Evolutionary conservation across 257 asterid species (phyloP), one percentile per base, ranked within the genome.

Genomic region (Gardenia jasminoides): DNA sequence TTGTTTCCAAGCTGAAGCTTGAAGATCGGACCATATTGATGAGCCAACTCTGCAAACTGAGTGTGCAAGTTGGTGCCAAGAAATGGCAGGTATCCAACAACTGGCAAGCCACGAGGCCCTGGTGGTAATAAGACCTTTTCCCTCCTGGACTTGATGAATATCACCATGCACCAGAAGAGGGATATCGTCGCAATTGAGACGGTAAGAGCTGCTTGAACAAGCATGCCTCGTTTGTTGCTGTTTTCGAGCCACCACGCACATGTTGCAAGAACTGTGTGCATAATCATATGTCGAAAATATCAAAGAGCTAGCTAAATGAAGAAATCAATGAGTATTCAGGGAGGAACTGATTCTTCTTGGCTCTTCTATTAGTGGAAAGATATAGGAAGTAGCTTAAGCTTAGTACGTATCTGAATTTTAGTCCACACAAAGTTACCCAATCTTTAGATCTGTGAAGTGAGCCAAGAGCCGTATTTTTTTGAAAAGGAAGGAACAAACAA

Each of bases 41-140:
- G 33, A 12, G 88, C 86, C 17, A 88, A 75, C 64, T 50, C 33
- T 7, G 87, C 39, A 68, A 88, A 89, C 50, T 86, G 69, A 10
- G 76, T 47, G 71, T 86, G 91, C 79, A 88, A 86, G 30, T 90
- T 80, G 20, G 88, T 76, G 73, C 76, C 78, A 6, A 90, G 94
- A 69, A 80, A 88, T 1, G 85, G 88, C 79, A 90, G 86, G 48
- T 76, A 73, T 80, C 76, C 94, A 83, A 1, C 82, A 76, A 26
- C 73, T 1, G 89, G 92, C 33, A 90, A 81, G 79, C 92, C 94
- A 43, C 67, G 67, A 3, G 94, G 92, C 76, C 92, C 84, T 62
- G 84, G 84, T 70, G 85, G 83, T 30, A 75, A 52, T 10, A 50
- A 48, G 20, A 46, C 43, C 19, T 26, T 33, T 46, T 22, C 33